A percentile compares a stretch with the other conserved stretches of the same genome.
phyloP scores from a whole-genome alignment of 805 yeast species.

The Candida nitratophila region DNA sequence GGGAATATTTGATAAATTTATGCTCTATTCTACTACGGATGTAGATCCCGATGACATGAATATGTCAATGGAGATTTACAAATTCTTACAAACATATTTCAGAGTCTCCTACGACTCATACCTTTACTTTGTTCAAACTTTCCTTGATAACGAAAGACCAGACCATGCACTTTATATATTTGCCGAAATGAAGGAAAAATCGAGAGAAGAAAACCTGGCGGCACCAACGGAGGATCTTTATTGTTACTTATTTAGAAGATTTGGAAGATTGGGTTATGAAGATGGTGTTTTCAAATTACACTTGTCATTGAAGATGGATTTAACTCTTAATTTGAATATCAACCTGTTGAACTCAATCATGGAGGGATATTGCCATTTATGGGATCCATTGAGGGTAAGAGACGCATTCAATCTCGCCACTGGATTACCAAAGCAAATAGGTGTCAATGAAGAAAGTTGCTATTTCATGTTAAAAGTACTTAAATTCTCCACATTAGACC shows the following conservation, averaged over 20 bases:
- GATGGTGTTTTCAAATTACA: conserved; percentile 64
- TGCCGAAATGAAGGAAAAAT: conserved; percentile 48
- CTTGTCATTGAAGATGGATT: conserved; percentile 56
- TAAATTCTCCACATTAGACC: conserved; percentile 44
- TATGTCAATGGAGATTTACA: conserved; percentile 55
- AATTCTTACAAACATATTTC: conserved; percentile 48
- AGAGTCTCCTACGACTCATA: conserved; percentile 52
- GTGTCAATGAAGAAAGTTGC: conserved; percentile 56
- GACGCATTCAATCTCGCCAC: conserved; percentile 55
- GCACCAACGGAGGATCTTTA: conserved; percentile 54
- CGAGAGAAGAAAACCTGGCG: conserved; percentile 44
- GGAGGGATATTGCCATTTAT: conserved; percentile 55
- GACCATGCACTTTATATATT: conserved; percentile 58
- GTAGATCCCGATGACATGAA: conserved; percentile 22
- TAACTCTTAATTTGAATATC: conserved; percentile 47
- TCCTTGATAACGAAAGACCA: conserved; percentile 47
- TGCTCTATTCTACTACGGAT: not conserved
- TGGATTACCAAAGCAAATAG: conserved; percentile 42
- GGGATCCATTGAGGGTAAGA: conserved; percentile 47
- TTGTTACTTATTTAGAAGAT: conserved; percentile 48
- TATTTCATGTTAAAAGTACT: conserved; percentile 61
- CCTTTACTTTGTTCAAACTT: conserved; percentile 49
- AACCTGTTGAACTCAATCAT: conserved; percentile 53
- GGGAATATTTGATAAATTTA: not conserved
- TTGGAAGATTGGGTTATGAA: conserved; percentile 51